phyloP scores from a whole-genome alignment of 176 grass and related monocot genomes.

The Aechmea fasciata region DNA sequence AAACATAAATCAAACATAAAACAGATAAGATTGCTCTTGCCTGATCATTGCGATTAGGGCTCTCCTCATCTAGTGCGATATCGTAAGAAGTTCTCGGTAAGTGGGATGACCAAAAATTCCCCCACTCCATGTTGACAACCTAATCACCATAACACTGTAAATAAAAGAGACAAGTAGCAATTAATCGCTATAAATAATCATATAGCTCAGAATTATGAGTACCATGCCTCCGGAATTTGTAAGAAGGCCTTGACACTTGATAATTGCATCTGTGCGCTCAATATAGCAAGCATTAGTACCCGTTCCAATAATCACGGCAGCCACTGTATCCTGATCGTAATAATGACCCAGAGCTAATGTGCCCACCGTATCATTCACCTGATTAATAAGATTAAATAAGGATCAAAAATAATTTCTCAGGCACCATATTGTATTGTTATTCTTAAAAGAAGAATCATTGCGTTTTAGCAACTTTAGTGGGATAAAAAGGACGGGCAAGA shows the following conservation, averaged over 20 bases:
- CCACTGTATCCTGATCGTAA: constrained; percentile 73
- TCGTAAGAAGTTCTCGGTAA: constrained; percentile 83
- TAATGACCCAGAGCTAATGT: constrained; percentile 92
- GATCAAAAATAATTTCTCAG: not conserved
- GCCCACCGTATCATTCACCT: constrained; percentile 94
- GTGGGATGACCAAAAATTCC: constrained; percentile 94
- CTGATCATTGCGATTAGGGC: constrained; percentile 78
- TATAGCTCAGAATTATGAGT: constrained; percentile 26
- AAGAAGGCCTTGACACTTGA: constrained; percentile 83
- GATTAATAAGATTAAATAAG: constrained; percentile 22
- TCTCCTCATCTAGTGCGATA: constrained; percentile 64
- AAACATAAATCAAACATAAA: not conserved
- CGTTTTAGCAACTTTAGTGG: not conserved
- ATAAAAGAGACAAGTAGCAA: constrained; percentile 12
- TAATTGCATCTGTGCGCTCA: constrained; percentile 87
- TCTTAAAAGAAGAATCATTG: not conserved
- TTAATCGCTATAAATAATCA: not conserved
- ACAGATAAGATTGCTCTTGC: constrained; percentile 18
- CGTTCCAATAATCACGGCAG: constrained; percentile 79
- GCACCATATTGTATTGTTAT: not conserved
- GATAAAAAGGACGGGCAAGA: not conserved
- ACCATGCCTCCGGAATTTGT: constrained; percentile 94
- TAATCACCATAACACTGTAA: constrained; percentile 27
- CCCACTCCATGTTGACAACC: constrained; percentile 99
- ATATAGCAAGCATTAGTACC: constrained; percentile 96